phyloP scores from a whole-genome alignment of 306 rosid species.

The Dryas alaskensis region DNA sequence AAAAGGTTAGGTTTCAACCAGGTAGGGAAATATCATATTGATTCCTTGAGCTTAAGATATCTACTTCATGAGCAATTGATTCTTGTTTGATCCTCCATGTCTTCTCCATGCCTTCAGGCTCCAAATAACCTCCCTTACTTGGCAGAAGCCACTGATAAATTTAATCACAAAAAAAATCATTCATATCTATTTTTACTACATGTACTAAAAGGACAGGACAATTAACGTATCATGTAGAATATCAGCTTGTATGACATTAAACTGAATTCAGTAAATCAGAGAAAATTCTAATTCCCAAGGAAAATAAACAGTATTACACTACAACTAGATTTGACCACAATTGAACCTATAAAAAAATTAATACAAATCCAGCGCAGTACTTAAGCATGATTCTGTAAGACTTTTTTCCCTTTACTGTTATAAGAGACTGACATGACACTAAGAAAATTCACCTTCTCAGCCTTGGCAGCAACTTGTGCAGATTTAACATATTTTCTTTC shows the following conservation, averaged over 20 bases:
- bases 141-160: constrained; percentile 80
- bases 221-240: background rate
- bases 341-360: background rate
- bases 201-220: background rate
- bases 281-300: background rate
- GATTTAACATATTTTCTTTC: constrained; percentile 57
- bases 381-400: background rate
- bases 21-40: constrained; percentile 73
- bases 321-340: background rate
- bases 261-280: background rate
- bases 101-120: constrained; percentile 83
- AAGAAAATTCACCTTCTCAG: constrained; percentile 56
- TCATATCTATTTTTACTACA: background rate
- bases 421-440: background rate
- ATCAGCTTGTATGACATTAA: background rate
- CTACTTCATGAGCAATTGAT: constrained; percentile 61
- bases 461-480: constrained; percentile 74
- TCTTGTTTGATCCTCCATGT: constrained; percentile 77
- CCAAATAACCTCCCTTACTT: constrained; percentile 72
- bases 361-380: background rate
- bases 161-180: background rate
- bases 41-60: constrained; percentile 56
- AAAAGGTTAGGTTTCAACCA: constrained; percentile 42
- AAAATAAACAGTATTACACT: background rate
- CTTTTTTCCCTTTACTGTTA: background rate